Percentiles rank a stretch among this genome's conserved stretches.
phyloP scores from a whole-genome alignment of 1,284 basidiomycete species.

The Porodaedalea pini region DNA sequence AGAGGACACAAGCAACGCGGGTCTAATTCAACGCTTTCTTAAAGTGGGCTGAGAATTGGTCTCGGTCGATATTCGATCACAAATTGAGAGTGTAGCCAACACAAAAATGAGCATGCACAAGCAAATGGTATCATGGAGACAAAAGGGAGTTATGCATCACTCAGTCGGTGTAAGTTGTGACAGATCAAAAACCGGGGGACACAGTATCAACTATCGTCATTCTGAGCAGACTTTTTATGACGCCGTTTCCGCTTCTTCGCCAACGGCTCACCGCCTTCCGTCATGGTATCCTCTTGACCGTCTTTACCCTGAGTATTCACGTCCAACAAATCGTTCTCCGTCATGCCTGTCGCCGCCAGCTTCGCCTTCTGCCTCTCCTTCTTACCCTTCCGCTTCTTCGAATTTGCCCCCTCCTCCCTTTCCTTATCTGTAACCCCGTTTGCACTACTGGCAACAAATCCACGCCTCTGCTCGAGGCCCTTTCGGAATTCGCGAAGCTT shows the following conservation, averaged over 20 bases:
- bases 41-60: too few species aligned
- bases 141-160: too few species aligned
- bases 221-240: constrained; percentile 10
- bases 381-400: constrained; percentile 71
- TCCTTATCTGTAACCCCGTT: constrained; percentile 24
- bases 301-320: neutral
- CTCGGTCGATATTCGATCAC: too few species aligned
- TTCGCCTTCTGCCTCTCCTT: constrained; percentile 65
- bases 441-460: constrained; percentile 18
- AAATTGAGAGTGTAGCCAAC: too few species aligned
- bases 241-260: constrained; percentile 19
- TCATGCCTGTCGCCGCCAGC: constrained; percentile 5
- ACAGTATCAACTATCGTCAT: neutral
- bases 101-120: too few species aligned
- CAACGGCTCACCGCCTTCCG: neutral
- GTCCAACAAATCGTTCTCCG: neutral
- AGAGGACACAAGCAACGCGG: too few species aligned
- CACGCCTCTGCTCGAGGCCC: constrained; percentile 38
- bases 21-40: too few species aligned
- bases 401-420: constrained; percentile 22
- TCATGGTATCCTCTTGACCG: neutral
- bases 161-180: too few species aligned
- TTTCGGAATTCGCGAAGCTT: constrained; percentile 74
- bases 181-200: neutral
- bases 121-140: too few species aligned